A percentile compares a stretch with the other conserved stretches of the same genome.
phyloP scores from a whole-genome alignment of 2,329 filamentous ascomycete genomes.

The Neofusicoccum umdonicola region DNA sequence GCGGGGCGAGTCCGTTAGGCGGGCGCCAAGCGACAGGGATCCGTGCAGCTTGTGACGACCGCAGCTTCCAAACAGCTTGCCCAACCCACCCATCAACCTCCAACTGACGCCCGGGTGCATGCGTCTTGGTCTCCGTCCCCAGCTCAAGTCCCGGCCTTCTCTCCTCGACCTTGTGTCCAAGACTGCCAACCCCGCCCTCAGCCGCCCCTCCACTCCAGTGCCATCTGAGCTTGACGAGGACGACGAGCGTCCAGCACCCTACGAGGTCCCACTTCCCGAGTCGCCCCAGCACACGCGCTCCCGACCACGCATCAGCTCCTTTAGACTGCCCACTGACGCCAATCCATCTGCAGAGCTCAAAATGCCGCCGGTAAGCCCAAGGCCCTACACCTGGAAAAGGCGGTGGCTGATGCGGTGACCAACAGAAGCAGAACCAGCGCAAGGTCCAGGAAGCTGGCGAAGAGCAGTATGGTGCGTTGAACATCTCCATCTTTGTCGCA shows the following conservation, averaged over 20 bases:
- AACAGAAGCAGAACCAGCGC: slow-evolving; percentile 42
- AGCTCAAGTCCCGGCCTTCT: slow-evolving; percentile 59
- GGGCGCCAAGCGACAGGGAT: slow-evolving; percentile 17
- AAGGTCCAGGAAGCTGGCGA: slow-evolving; percentile 49
- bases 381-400: neutral
- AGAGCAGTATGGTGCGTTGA: slow-evolving; percentile 54
- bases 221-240: slow-evolving; percentile 16
- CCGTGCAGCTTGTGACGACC: slow-evolving; percentile 16
- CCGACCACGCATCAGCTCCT: neutral
- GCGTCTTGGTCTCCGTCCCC: slow-evolving; percentile 56
- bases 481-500: neutral
- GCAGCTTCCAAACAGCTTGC: slow-evolving; percentile 16
- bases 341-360: slow-evolving; percentile 20
- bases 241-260: slow-evolving; percentile 16
- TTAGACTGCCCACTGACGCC: neutral
- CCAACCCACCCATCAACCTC: slow-evolving; percentile 15
- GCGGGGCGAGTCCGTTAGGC: slow-evolving; percentile 8
- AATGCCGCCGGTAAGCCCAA: slow-evolving; percentile 32
- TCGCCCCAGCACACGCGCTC: slow-evolving; percentile 27
- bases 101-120: slow-evolving; percentile 36
- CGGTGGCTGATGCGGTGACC: slow-evolving; percentile 17
- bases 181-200: slow-evolving; percentile 46
- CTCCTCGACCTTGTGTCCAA: slow-evolving; percentile 60
- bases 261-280: slow-evolving; percentile 29
- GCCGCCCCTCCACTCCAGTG: slow-evolving; percentile 18